Base-by-base conservation (phyloP, 257 asterid genomes). In the Scutellaria minor region DNA sequence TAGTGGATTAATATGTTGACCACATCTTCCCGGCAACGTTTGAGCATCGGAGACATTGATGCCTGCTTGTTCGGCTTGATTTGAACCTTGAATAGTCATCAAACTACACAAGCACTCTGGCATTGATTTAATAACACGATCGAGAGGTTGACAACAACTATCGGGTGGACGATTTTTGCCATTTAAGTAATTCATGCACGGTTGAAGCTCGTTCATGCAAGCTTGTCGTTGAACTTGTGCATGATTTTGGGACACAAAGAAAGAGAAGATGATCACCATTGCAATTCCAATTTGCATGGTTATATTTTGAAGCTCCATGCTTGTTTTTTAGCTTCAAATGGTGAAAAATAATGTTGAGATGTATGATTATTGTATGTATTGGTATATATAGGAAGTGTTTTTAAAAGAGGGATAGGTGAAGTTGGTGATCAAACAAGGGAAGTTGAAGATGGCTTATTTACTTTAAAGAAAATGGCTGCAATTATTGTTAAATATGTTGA, bases 71-170 rank as follows among this genome's bases (percentile, higher is more conserved):
- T 88, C 85, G 0, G 98, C 98, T 18, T 77, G 85, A 48, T 84
- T 82, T 44, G 96, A 80, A 7, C 98, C 98, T 6, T 77, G 66
- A 27, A 87, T 78, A 70, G 85, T 92, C 40, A 92, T 85, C 85
- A 90, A 24, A 9, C 83, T 78, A 44, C 98, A 92, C 63, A 92
- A 63, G 69, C 98, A 90, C 68, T 88, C 98, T 0, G 98, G 98
- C 83, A 85, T 80, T 2, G 82, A 78, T 22, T 77, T 75, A 9
- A 92, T 88, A 10, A 92, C 81, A 6, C 70, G 46, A 6, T 76
- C 80, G 58, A 92, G 79, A 8, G 90, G 90, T 1, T 78, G 85
- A 40, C 98, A 92, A 27, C 98, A 92, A 15, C 88, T 90, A 0
- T 83, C 80, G 0, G 97, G 90, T 0, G 96, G 97, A 9, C 75